Base-by-base conservation (phyloP, 352 stramenopile genomes). In the Globisporangium uncinulatum region DNA sequence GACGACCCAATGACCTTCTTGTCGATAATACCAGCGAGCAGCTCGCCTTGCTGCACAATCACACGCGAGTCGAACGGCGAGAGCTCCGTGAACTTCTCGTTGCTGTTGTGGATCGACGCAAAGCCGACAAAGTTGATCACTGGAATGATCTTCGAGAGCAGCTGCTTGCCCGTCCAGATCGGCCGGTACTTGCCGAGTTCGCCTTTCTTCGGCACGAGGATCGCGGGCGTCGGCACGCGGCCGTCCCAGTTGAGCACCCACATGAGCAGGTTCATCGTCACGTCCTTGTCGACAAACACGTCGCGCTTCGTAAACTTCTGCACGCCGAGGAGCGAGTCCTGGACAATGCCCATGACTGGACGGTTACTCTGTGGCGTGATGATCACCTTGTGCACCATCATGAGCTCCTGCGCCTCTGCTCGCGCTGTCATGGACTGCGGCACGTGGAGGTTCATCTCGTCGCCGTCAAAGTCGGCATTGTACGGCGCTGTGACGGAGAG, bases 391-490 rank as follows among this genome's bases (percentile, higher is more conserved):
- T 98, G 94, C 69, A 98, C 96, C 80, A 98, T 97, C 97, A 99
- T 99, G 57, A 99, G 86, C 57, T 99, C 83, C 66, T 98, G 92
- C 8, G 94, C 94, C 74, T 99, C 97, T 15, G 97, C 96, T 61
- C 94, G 84, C 54, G 97, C 97, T 36, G 96, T 90, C 58, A 99
- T 82, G n/a, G 92, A 98, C 80, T 99, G 97, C 42, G 94, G 95
- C 4, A 98, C 89, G 74, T 98, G 94, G 57, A 99, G 79, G 74
- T 99, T 99, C 97, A 99, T 99, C 76, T 99, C 97, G 69, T 99
- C 97, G 51, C 97, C 97, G 86, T 99, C 97, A 66, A 99, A 99
- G 89, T 99, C 97, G 59, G 97, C 97, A 72, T 99, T 99, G 80
- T 99, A 99, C 32, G 97, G 97, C 20, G 96, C 96, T 6, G 97